Conservation (phyloP, 192 early-diverging fungal genomes). For the Coemansia javaensis region DNA sequence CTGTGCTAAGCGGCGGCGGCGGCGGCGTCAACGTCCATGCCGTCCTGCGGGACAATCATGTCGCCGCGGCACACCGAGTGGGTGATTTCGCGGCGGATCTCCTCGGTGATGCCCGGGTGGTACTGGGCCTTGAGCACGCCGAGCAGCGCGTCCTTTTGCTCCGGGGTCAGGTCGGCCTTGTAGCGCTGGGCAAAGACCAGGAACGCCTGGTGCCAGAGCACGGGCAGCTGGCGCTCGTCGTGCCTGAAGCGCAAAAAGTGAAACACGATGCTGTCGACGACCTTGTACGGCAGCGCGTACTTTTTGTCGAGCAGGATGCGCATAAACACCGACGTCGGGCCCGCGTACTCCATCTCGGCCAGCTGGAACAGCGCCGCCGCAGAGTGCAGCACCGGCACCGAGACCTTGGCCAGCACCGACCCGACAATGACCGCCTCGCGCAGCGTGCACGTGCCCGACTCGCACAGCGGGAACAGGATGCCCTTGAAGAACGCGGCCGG, state of each 20-base stretch:
- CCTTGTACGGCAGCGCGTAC: slow-evolving; percentile 95
- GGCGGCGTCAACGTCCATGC: slow-evolving; percentile 43
- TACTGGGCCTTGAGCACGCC: slow-evolving; percentile 72
- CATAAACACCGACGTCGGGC: slow-evolving; percentile 90
- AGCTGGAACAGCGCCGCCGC: slow-evolving; percentile 87
- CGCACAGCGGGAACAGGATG: slow-evolving; percentile 91
- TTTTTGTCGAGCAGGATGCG: slow-evolving; percentile 96
- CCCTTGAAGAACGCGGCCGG: slow-evolving; percentile 98
- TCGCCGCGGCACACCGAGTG: slow-evolving; percentile 68
- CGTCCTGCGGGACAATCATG: slow-evolving; percentile 58
- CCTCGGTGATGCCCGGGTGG: slow-evolving; percentile 83
- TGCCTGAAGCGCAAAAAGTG: slow-evolving; percentile 91
- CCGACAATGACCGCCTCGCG: slow-evolving; percentile 96
- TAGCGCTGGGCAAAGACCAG: slow-evolving; percentile 95
- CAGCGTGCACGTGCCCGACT: slow-evolving; percentile 84
- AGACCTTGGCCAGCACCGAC: slow-evolving; percentile 84
- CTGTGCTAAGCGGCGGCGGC: too few relatives aligned
- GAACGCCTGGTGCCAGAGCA: slow-evolving; percentile 96
- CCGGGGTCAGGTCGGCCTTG: slow-evolving; percentile 90
- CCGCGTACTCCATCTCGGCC: slow-evolving; percentile 97
- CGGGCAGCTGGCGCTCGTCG: slow-evolving; percentile 79
- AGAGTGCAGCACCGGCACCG: slow-evolving; percentile 93
- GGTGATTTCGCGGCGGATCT: slow-evolving; percentile 87
- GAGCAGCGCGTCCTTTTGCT: slow-evolving; percentile 89
- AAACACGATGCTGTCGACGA: slow-evolving; percentile 91